A percentile compares a stretch with the other conserved stretches of the same genome.
Conservation (phyloP, 2,329 filamentous ascomycete species). For the Dactylella cylindrospora region DNA sequence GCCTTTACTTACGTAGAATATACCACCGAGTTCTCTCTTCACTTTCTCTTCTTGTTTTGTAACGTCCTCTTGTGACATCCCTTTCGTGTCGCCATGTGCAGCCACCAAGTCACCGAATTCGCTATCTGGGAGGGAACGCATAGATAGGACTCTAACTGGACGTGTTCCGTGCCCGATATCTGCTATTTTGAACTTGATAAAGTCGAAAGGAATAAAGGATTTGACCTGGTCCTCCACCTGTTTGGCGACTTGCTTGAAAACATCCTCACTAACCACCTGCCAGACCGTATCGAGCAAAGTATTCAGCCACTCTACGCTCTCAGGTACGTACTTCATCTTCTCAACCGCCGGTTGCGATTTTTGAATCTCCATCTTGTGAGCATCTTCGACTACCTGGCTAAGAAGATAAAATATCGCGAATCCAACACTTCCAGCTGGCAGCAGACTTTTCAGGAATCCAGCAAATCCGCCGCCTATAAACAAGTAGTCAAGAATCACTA, state of each 20-base stretch:
- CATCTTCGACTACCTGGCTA: conserved; percentile 23
- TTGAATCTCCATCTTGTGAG: conserved; percentile 5
- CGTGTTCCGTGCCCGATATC: conserved; percentile 94
- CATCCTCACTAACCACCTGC: conserved; percentile 90
- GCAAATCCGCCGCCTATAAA: conserved; percentile 33
- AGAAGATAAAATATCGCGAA: conserved; percentile 31
- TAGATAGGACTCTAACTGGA: conserved; percentile 73
- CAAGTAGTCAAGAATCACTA: conserved; percentile 29
- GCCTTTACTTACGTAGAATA: conserved; percentile 30
- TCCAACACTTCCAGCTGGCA: conserved; percentile 33
- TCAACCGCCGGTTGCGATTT: conserved; percentile 27
- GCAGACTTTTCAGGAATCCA: conserved; percentile 25
- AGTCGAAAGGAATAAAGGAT: conserved; percentile 70
- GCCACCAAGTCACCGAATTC: conserved; percentile 40
- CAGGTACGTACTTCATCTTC: conserved; percentile 40
- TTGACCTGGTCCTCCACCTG: conserved; percentile 96
- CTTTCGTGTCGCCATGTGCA: conserved; percentile 36
- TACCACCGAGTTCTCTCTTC: conserved; percentile 59
- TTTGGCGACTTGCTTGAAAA: conserved; percentile 84
- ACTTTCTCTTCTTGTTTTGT: conserved; percentile 62
- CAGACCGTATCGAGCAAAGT: conserved; percentile 79
- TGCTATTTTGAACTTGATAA: conserved; percentile 70
- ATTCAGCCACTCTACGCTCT: conserved; percentile 76
- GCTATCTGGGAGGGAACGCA: conserved; percentile 45
- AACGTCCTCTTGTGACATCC: conserved; percentile 39